These are phyloP conservation scores for Gonium pectorale DNA, from an alignment of 139 green algal species.

Conservation along the genomic window DNA sequence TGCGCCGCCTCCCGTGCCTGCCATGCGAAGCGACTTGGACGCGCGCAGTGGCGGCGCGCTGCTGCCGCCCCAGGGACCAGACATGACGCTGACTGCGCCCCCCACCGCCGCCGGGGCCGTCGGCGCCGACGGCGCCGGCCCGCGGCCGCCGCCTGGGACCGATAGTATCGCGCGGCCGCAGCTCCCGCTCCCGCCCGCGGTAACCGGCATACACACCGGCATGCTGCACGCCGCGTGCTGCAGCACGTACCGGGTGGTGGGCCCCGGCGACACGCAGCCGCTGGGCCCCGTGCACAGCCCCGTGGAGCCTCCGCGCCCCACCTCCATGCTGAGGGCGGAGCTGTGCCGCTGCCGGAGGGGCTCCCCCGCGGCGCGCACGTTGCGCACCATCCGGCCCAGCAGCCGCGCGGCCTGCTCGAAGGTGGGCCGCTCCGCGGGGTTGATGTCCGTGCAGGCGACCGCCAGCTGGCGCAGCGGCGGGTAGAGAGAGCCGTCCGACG, in stretches of 20 bases:
- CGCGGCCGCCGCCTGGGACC: no score
- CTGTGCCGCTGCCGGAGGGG: slow-evolving; percentile 30
- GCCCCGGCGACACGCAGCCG: neutral
- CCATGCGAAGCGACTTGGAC: neutral
- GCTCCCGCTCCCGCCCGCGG: neutral
- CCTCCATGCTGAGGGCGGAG: slow-evolving; percentile 17
- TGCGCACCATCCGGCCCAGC: slow-evolving; percentile 30
- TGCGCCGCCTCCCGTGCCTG: neutral
- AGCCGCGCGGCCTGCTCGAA: slow-evolving; percentile 30
- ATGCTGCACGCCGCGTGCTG: no score
- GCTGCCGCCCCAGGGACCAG: neutral
- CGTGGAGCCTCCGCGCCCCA: neutral
- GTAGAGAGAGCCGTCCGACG: slow-evolving; percentile 37
- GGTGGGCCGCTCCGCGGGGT: slow-evolving; percentile 19
- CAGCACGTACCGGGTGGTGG: neutral
- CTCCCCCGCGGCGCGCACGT: slow-evolving; percentile 20
- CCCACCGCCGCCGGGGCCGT: neutral
- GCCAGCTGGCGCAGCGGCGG: slow-evolving; percentile 30
- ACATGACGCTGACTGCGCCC: no score
- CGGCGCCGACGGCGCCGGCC: neutral
- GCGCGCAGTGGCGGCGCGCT: no score
- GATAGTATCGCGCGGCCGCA: neutral
- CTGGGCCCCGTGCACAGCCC: neutral
- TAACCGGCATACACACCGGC: neutral
- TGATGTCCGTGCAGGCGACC: slow-evolving; percentile 28